Evolutionary conservation across 2,329 filamentous ascomycete genomes (phyloP), one percentile per base, ranked within the genome.

Genomic region (Fusarium longipes): DNA sequence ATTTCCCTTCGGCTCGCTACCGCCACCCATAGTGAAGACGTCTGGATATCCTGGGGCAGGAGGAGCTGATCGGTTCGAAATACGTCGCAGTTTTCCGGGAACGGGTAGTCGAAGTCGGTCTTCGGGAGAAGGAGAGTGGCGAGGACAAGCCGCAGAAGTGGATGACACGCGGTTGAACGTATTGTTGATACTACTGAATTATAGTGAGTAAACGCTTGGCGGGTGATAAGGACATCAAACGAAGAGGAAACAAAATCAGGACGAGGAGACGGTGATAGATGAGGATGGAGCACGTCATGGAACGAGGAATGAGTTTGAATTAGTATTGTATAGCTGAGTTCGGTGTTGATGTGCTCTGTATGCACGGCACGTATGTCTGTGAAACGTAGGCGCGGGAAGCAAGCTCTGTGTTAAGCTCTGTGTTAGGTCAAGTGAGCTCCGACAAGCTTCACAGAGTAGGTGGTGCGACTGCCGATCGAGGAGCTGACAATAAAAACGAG

Each of bases 1-100:
- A 74, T 79, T 74, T 67, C 80, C 79, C 77, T 81, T 82, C 52
- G 75, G 73, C 63, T 81, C 78, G 60, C 75, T 74, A 55, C 80
- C 83, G 70, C 85, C 85, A 71, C 85, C 85, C 85, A 87, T 87
- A 71, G 70, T 81, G 73, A 70, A 63, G 66, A 68, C 67, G 67
- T 78, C 71, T 20, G 57, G 35, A 60, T 74, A 71, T 33, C 74
- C 73, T 57, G 76, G 73, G 66, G 76, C 74, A 29, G 78, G 72
- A 61, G 78, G 77, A 63, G 78, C 79, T 61, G 77, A 80, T 61
- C 74, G 77, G 65, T 79, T 79, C 48, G 76, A 75, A 30, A 76
- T 55, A 44, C 76, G 75, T 39, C 76, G 74, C 18, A 74, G 68
- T 47, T 68, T 77, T 51, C 65, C 69, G 11, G 67, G 44, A 15